Conservation (phyloP, 768 basidiomycete genomes). For the Hygrophorus russula region DNA sequence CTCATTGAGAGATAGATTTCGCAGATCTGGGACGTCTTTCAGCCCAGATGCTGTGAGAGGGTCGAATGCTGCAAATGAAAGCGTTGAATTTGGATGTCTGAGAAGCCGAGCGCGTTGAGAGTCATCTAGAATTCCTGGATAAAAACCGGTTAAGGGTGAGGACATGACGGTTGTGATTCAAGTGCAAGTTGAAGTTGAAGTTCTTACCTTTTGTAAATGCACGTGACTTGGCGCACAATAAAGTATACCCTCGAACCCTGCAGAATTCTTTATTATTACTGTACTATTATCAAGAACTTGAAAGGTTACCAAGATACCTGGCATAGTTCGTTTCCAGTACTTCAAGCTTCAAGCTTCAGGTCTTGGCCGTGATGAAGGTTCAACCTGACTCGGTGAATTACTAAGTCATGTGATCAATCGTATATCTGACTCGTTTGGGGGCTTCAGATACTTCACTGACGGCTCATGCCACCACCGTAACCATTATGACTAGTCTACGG, state of each 20-base stretch:
- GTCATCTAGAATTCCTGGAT: constrained; percentile 57
- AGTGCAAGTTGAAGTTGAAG: no score
- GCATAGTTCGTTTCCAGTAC: no score
- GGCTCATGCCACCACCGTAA: neutral
- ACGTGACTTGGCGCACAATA: no score
- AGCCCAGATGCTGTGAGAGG: constrained; percentile 46
- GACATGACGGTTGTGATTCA: neutral
- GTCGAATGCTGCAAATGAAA: constrained; percentile 71
- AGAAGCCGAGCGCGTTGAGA: constrained; percentile 52
- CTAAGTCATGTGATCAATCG: neutral
- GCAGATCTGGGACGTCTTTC: constrained; percentile 23
- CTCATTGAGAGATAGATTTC: constrained; percentile 32
- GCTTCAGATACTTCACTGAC: neutral
- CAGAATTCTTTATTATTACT: no score
- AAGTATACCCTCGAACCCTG: no score
- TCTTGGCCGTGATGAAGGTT: no score
- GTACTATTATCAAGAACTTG: no score
- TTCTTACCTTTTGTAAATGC: no score
- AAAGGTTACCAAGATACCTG: no score
- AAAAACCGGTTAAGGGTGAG: constrained; percentile 25
- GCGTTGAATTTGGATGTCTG: constrained; percentile 41
- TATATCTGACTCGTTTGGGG: neutral
- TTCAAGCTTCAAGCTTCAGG: no score
- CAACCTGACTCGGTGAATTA: neutral
- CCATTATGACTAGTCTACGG: constrained; percentile 41